Percentiles rank a stretch among this genome's conserved stretches.
These are phyloP conservation scores for Lyophyllum atratum DNA, from an alignment of 768 basidiomycete genomes.

Conservation along the genomic window DNA sequence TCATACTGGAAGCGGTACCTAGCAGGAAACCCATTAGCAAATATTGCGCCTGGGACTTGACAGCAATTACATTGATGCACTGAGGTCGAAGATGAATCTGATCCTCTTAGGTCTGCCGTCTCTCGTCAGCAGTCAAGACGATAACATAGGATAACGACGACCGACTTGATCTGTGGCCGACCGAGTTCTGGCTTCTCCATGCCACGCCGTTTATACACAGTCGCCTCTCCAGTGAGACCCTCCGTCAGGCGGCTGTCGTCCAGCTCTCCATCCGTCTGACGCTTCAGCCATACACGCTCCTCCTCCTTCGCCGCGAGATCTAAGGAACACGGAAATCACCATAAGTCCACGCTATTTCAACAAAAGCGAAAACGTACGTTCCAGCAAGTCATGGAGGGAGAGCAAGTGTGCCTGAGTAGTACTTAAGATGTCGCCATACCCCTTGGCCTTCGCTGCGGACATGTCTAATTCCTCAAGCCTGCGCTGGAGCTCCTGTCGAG, in stretches of 20 bases:
- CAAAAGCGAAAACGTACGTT: constrained; percentile 47
- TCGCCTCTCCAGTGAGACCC: constrained; percentile 66
- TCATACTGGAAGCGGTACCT: constrained; percentile 79
- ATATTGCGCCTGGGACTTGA: neutral
- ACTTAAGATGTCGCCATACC: constrained; percentile 51
- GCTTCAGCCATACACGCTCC: constrained; percentile 71
- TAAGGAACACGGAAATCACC: constrained; percentile 21
- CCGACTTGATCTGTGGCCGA: constrained; percentile 65
- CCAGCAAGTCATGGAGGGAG: constrained; percentile 59
- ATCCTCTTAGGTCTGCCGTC: constrained; percentile 60
- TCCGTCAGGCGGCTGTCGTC: constrained; percentile 69
- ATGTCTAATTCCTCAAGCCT: constrained; percentile 67
- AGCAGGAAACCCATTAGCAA: neutral
- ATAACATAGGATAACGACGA: constrained; percentile 2
- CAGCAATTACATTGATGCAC: constrained; percentile 57
- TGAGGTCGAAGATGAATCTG: constrained; percentile 69
- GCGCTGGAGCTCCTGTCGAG: constrained; percentile 59
- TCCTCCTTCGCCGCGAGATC: constrained; percentile 71
- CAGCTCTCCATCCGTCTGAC: constrained; percentile 71
- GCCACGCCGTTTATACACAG: constrained; percentile 70
- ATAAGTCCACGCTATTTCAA: neutral
- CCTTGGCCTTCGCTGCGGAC: constrained; percentile 53
- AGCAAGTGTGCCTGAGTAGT: constrained; percentile 64
- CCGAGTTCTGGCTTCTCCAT: constrained; percentile 72
- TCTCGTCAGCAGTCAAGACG: neutral